These are phyloP conservation scores for Podaxis carcinomalis DNA, from an alignment of 768 basidiomycete species.

Conservation along the genomic window DNA sequence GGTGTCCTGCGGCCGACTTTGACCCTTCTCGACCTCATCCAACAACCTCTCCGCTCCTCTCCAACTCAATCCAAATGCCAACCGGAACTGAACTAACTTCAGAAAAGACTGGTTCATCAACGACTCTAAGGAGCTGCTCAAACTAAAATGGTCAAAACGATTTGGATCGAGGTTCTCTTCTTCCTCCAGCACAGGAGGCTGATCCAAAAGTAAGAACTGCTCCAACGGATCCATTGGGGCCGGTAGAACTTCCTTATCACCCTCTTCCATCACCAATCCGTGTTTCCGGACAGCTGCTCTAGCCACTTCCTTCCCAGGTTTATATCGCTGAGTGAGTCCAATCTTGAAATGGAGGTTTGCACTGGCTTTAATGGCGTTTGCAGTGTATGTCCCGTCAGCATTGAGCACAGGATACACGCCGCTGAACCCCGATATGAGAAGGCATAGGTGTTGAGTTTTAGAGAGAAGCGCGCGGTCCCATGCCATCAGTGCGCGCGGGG, in stretches of 20 bases:
- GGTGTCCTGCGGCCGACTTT: constrained; percentile 36
- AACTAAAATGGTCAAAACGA: constrained; percentile 55
- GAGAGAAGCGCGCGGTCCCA: constrained; percentile 68
- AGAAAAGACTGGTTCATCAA: constrained; percentile 55
- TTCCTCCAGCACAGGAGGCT: constrained; percentile 17
- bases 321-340: constrained; percentile 57
- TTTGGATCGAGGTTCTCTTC: constrained; percentile 32
- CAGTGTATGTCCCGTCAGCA: constrained; percentile 36
- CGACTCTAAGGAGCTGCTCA: constrained; percentile 60
- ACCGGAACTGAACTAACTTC: constrained; percentile 46
- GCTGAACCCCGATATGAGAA: constrained; percentile 57
- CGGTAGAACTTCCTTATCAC: constrained; percentile 31
- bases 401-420: constrained; percentile 51
- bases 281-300: constrained; percentile 45
- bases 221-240: constrained; percentile 7
- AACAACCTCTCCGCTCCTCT: constrained; percentile 60
- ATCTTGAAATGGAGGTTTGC: constrained; percentile 50
- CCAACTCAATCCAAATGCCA: constrained; percentile 58
- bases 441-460: constrained; percentile 51
- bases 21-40: constrained; percentile 39
- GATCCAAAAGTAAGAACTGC: constrained; percentile 14
- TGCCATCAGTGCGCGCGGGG: constrained; percentile 64
- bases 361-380: constrained; percentile 28
- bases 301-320: constrained; percentile 49
- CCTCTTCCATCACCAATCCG: constrained; percentile 41